These are phyloP conservation scores for Coniochaeta hoffmannii DNA, from an alignment of 2,329 filamentous ascomycete genomes.

Conservation along the genomic window DNA sequence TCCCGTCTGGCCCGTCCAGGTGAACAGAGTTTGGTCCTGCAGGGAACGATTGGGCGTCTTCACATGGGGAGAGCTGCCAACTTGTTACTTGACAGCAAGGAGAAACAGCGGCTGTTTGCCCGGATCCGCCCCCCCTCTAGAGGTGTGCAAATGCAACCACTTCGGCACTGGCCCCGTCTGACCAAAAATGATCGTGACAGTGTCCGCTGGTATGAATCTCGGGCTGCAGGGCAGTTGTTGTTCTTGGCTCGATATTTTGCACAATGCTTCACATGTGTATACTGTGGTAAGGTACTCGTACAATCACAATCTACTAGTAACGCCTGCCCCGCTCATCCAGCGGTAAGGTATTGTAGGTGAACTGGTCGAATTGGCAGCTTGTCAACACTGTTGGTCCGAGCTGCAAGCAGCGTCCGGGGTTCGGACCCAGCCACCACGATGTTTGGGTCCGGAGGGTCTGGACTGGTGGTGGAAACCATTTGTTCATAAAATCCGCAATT, in stretches of 20 bases:
- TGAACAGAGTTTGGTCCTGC: background rate
- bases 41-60: no score
- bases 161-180: background rate
- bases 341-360: no score
- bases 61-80: background rate
- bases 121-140: background rate
- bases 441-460: background rate
- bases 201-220: background rate
- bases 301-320: background rate
- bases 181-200: no score
- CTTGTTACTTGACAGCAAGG: background rate
- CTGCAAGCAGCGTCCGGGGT: background rate
- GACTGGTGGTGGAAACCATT: background rate
- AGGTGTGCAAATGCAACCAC: background rate
- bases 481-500: background rate
- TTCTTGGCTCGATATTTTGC: background rate
- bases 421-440: background rate
- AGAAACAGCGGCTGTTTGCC: background rate
- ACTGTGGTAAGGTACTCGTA: no score
- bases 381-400: background rate
- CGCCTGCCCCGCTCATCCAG: background rate
- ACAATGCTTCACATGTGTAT: no score
- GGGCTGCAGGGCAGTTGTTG: background rate
- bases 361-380: background rate
- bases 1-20: background rate